Percentiles rank a stretch among this genome's conserved stretches.
phyloP scores from a whole-genome alignment of 176 grass and related monocot genomes.

The Eremochloa ophiuroides region DNA sequence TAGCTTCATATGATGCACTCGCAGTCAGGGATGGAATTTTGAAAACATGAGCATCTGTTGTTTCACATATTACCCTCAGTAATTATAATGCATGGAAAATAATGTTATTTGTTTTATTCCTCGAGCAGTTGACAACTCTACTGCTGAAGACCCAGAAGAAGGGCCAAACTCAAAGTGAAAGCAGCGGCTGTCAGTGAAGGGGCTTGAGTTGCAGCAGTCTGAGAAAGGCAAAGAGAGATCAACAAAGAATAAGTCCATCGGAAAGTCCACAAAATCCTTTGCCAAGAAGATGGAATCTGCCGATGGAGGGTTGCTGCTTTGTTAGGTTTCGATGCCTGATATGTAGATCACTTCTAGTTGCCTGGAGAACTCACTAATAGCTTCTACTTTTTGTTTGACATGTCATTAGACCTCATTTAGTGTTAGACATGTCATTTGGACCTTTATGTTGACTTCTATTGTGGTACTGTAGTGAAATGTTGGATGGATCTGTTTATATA shows the following conservation, averaged over 20 bases:
- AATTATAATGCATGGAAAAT: not conserved
- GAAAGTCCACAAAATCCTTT: slow-evolving; percentile 51
- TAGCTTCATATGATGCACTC: not conserved
- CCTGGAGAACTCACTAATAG: too few relatives aligned
- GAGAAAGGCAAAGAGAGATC: slow-evolving; percentile 69
- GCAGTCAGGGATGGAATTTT: not conserved
- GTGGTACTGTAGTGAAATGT: too few relatives aligned
- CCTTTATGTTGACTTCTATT: too few relatives aligned
- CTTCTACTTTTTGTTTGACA: too few relatives aligned
- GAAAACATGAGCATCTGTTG: not conserved
- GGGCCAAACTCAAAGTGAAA: slow-evolving; percentile 58
- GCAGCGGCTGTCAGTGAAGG: slow-evolving; percentile 77
- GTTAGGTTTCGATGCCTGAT: too few relatives aligned
- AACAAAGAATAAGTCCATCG: slow-evolving; percentile 50
- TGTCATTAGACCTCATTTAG: too few relatives aligned
- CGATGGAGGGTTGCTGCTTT: too few relatives aligned
- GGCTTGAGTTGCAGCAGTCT: slow-evolving; percentile 80
- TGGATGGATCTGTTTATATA: too few relatives aligned
- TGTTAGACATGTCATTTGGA: too few relatives aligned
- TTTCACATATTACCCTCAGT: not conserved
- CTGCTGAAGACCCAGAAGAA: slow-evolving; percentile 61
- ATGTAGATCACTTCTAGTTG: too few relatives aligned
- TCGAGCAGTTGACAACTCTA: slow-evolving; percentile 61
- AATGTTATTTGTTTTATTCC: slow-evolving; percentile 32
- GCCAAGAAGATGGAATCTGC: slow-evolving; percentile 47